Evolutionary conservation across 108 stramenopile species (phyloP).

Genomic region (Conticribra guillardii): DNA sequence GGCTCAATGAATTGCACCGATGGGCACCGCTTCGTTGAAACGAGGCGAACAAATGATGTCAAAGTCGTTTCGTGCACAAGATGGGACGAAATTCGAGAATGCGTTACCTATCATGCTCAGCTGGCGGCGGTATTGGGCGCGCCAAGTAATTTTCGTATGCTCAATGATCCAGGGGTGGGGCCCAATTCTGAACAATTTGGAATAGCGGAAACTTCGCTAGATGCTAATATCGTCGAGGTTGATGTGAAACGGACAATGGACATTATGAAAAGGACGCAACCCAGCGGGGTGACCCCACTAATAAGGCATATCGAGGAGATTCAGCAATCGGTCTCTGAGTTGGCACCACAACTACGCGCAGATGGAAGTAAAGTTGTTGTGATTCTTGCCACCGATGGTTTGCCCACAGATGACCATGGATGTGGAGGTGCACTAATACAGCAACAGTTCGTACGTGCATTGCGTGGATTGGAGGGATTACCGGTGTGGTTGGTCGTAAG

Average conservation of each 20-base stretch:
- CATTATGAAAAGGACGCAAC: slow-evolving; percentile 59
- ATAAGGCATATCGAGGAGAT: slow-evolving; percentile 76
- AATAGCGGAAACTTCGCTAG: slow-evolving; percentile 38
- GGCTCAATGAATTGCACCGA: slow-evolving; percentile 77
- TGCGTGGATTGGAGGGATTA: slow-evolving; percentile 72
- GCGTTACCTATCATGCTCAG: slow-evolving; percentile 69
- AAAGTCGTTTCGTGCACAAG: slow-evolving; percentile 60
- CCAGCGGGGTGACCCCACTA: slow-evolving; percentile 83
- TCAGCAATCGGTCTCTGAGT: slow-evolving; percentile 51
- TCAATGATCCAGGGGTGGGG: slow-evolving; percentile 67
- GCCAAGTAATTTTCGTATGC: slow-evolving; percentile 75
- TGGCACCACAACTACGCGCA: slow-evolving; percentile 50
- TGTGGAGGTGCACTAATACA: slow-evolving; percentile 11
- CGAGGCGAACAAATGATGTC: slow-evolving; percentile 35
- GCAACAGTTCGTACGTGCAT: slow-evolving; percentile 50
- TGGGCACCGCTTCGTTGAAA: slow-evolving; percentile 79
- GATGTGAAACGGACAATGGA: slow-evolving; percentile 55
- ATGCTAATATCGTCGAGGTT: slow-evolving; percentile 35
- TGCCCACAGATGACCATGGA: slow-evolving; percentile 75
- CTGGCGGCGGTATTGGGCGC: slow-evolving; percentile 59
- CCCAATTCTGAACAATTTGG: slow-evolving; percentile 55
- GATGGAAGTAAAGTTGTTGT: slow-evolving; percentile 79
- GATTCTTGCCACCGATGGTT: slow-evolving; percentile 87
- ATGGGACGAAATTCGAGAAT: slow-evolving; percentile 78
- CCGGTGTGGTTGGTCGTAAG: slow-evolving; percentile 88